These are phyloP conservation scores for Nemania sp. DNA, from an alignment of 2,329 filamentous ascomycete species.

Conservation along the genomic window DNA sequence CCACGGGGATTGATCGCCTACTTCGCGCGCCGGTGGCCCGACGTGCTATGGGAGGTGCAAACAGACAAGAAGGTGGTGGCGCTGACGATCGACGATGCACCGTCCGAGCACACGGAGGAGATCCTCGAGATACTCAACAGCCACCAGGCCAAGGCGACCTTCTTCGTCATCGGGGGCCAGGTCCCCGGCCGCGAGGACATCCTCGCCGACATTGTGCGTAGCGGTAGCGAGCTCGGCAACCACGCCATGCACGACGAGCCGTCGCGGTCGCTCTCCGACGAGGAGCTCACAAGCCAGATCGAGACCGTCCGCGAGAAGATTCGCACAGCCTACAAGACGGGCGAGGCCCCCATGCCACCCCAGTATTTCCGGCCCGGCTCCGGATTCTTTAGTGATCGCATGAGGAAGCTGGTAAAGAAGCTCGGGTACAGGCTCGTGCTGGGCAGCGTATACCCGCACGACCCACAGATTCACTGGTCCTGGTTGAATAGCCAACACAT, in stretches of 20 bases:
- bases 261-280: constrained; percentile 69
- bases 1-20: constrained; percentile 77
- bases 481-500: constrained; percentile 81
- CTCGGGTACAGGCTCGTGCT: constrained; percentile 80
- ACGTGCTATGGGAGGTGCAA: constrained; percentile 79
- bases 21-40: constrained; percentile 78
- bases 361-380: constrained; percentile 86
- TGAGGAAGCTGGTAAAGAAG: constrained; percentile 70
- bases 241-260: constrained; percentile 92
- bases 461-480: constrained; percentile 82
- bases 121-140: constrained; percentile 76
- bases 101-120: constrained; percentile 76
- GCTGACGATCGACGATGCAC: constrained; percentile 88
- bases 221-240: constrained; percentile 81
- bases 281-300: constrained; percentile 73
- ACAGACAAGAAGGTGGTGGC: constrained; percentile 75
- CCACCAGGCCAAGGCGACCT: constrained; percentile 80
- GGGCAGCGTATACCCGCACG: constrained; percentile 88
- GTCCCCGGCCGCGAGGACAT: constrained; percentile 67
- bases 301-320: constrained; percentile 64
- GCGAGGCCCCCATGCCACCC: constrained; percentile 56
- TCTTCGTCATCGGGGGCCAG: constrained; percentile 89
- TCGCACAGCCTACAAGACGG: constrained; percentile 50
- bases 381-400: constrained; percentile 80
- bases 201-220: constrained; percentile 68